Evolutionary conservation across 2,329 filamentous ascomycete species (phyloP).

Genomic region (Penicillium sp.): DNA sequence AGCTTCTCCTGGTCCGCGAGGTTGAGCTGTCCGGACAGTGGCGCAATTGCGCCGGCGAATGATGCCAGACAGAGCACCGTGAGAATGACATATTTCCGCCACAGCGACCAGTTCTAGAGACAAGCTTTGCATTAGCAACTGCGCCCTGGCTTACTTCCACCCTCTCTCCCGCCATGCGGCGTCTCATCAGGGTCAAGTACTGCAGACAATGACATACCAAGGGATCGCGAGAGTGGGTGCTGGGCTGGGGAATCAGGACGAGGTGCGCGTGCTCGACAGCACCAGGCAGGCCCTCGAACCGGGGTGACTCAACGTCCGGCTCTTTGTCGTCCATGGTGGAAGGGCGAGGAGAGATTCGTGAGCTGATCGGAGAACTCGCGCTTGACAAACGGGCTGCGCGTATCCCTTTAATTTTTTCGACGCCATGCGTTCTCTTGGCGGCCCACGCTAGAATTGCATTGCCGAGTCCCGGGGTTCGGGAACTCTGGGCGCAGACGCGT

Average conservation of each 20-base stretch:
- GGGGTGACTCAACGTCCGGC: conserved; percentile 11
- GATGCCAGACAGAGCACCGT: conserved; percentile 36
- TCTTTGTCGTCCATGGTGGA: too few relatives aligned
- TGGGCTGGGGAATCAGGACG: conserved; percentile 41
- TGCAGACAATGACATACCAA: conserved; percentile 25
- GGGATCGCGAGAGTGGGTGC: conserved; percentile 33
- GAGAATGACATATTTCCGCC: conserved; percentile 34
- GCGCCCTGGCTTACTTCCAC: too few relatives aligned
- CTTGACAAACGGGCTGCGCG: too few relatives aligned
- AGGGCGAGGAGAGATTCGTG: too few relatives aligned
- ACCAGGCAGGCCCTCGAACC: too few relatives aligned
- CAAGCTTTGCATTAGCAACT: not conserved
- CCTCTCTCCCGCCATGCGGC: too few relatives aligned
- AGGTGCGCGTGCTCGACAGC: conserved; percentile 22
- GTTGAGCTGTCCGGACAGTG: conserved; percentile 38
- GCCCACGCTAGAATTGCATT: conserved; percentile 1
- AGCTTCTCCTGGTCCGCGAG: conserved; percentile 35
- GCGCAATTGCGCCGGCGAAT: conserved; percentile 37
- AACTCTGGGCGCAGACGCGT: too few relatives aligned
- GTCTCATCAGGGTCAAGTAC: not conserved
- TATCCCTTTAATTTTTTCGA: too few relatives aligned
- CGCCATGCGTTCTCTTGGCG: conserved; percentile 9
- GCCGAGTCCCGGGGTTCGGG: not conserved
- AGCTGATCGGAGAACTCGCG: too few relatives aligned
- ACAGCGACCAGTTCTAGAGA: conserved; percentile 36